Percentiles rank a stretch among this genome's conserved stretches.
Evolutionary conservation across 192 early-diverging fungal genomes (phyloP).

Genomic region (Podila epicladia): DNA sequence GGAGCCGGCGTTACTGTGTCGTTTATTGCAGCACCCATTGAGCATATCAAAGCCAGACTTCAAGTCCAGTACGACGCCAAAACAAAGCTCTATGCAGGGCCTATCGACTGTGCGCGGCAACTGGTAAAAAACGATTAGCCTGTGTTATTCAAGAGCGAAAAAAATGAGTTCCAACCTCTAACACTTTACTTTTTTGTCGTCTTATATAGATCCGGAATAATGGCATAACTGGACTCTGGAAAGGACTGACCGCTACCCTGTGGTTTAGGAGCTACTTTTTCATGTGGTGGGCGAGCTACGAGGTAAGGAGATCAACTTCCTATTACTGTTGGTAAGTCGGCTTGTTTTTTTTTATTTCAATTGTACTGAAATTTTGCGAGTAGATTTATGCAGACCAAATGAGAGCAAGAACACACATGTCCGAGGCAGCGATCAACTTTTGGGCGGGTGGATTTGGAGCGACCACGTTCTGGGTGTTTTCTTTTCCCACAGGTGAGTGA

Average conservation of each 20-base stretch:
- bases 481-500: constrained; percentile 73
- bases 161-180: neutral
- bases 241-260: constrained; percentile 86
- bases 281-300: constrained; percentile 64
- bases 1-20: constrained; percentile 83
- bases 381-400: constrained; percentile 67
- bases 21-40: constrained; percentile 83
- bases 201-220: constrained; percentile 69
- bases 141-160: neutral
- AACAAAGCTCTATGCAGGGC: constrained; percentile 82
- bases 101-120: constrained; percentile 85
- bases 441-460: constrained; percentile 87
- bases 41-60: constrained; percentile 75
- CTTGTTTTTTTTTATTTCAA: neutral
- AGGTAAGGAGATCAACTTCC: constrained; percentile 34
- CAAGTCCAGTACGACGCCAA: constrained; percentile 80
- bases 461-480: constrained; percentile 89
- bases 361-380: neutral
- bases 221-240: constrained; percentile 84
- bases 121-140: constrained; percentile 50
- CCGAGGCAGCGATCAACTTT: constrained; percentile 75
- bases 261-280: constrained; percentile 89
- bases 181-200: neutral
- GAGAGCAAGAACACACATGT: constrained; percentile 55
- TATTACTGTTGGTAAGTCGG: neutral